Percentiles rank a stretch among this genome's conserved stretches.
Conservation (phyloP, 2,329 filamentous ascomycete species). For the Claviceps humidiphila region DNA sequence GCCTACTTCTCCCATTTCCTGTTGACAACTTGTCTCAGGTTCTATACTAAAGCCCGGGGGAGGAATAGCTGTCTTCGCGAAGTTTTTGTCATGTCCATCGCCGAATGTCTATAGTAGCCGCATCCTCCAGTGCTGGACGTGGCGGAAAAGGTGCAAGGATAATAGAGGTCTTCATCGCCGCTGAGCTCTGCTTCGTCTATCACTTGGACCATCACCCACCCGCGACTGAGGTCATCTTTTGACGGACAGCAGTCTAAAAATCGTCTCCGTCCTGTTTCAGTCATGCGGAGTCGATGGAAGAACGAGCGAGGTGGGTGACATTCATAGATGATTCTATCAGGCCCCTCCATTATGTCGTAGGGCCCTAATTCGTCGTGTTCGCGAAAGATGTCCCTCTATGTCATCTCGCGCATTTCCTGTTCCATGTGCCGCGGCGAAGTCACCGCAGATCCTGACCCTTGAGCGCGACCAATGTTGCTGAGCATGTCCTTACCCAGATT, state of each 20-base stretch:
- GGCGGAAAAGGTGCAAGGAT: not conserved
- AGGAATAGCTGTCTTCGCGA: not conserved
- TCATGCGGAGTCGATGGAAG: not conserved
- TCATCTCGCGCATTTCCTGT: conserved; percentile 33
- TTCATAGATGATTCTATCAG: conserved; percentile 11
- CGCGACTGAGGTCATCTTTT: conserved; percentile 4
- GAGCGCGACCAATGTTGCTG: conserved; percentile 17
- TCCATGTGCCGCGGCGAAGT: conserved; percentile 17
- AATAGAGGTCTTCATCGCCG: not conserved
- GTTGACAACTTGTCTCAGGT: not conserved
- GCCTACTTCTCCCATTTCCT: not conserved
- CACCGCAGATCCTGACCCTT: conserved; percentile 12
- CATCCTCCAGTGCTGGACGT: not conserved
- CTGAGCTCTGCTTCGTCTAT: not conserved
- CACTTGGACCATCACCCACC: conserved; percentile 6
- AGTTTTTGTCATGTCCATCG: not conserved
- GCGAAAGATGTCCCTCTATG: conserved; percentile 29
- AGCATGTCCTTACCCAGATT: conserved; percentile 35
- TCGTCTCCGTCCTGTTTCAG: not conserved
- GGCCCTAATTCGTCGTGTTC: conserved; percentile 15
- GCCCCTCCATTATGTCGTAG: conserved; percentile 20
- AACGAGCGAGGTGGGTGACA: conserved; percentile 2
- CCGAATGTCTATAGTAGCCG: not conserved
- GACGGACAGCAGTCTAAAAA: not conserved
- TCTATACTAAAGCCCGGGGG: not conserved